Conservation (phyloP, 2,329 filamentous ascomycete genomes). For the Knufia petricola region DNA sequence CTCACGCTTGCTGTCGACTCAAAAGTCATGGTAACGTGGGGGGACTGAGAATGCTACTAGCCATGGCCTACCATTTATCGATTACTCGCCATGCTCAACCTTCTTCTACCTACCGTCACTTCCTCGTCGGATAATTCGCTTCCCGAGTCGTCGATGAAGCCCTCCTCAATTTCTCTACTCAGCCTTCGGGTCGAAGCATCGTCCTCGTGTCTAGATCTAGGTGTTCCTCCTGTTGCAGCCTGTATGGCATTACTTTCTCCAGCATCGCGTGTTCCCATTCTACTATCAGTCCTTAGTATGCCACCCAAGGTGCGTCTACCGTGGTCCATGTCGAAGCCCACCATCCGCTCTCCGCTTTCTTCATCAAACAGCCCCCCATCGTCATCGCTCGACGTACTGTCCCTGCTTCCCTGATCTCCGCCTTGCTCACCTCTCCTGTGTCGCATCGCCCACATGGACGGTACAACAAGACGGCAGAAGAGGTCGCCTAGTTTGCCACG, state of each 20-base stretch:
- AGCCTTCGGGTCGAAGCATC: constrained; percentile 49
- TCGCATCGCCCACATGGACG: constrained; percentile 33
- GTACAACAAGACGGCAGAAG: constrained; percentile 36
- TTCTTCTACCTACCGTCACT: constrained; percentile 12
- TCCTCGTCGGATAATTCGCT: constrained; percentile 49
- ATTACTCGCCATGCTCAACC: constrained; percentile 2
- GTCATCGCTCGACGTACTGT: constrained; percentile 34
- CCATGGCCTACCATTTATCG: too few relatives aligned
- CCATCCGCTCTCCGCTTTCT: constrained; percentile 51
- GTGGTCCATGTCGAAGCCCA: constrained; percentile 45
- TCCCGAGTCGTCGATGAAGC: constrained; percentile 55
- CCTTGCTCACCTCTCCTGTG: constrained; percentile 26
- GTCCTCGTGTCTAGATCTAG: neutral
- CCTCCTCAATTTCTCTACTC: constrained; percentile 70
- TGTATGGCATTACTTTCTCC: constrained; percentile 7
- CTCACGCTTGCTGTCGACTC: too few relatives aligned
- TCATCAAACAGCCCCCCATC: constrained; percentile 55
- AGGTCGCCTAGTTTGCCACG: constrained; percentile 35
- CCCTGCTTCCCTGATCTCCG: constrained; percentile 31
- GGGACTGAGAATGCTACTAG: too few relatives aligned
- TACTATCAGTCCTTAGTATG: constrained; percentile 1
- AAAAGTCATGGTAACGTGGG: too few relatives aligned
- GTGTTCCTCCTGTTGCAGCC: constrained; percentile 24
- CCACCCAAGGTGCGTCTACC: constrained; percentile 11
- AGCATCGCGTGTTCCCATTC: constrained; percentile 5